Conservation (phyloP, 148 eudicot species). For the Pouteria glomerata region DNA sequence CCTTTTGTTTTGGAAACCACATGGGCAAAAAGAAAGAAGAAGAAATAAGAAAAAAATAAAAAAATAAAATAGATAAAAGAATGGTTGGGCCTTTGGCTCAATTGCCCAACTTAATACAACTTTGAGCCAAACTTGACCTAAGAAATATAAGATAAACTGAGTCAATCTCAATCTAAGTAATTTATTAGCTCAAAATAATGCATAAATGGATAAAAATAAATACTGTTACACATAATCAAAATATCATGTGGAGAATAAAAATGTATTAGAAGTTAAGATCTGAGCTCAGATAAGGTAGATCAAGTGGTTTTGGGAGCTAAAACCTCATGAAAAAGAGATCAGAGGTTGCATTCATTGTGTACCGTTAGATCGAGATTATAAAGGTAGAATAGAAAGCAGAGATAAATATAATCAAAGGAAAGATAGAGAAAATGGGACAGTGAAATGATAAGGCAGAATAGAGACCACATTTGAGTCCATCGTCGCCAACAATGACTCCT, state of each 20-base stretch:
- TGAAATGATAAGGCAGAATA: too few relatives aligned
- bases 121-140: too few relatives aligned
- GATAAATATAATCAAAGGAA: slow-evolving; percentile 11
- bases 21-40: too few relatives aligned
- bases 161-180: too few relatives aligned
- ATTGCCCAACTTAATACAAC: too few relatives aligned
- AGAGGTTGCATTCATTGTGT: slow-evolving; percentile 17
- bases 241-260: not conserved
- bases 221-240: not conserved
- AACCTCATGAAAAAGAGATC: slow-evolving; percentile 7
- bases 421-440: not conserved
- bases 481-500: slow-evolving; percentile 71
- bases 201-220: too few relatives aligned
- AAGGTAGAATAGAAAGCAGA: slow-evolving; percentile 4
- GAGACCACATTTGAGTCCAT: slow-evolving; percentile 64
- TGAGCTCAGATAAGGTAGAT: slow-evolving; percentile 13
- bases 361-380: slow-evolving; percentile 22
- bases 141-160: too few relatives aligned
- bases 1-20: too few relatives aligned
- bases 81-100: too few relatives aligned
- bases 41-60: too few relatives aligned
- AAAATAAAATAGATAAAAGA: too few relatives aligned
- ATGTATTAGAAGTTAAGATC: slow-evolving; percentile 17
- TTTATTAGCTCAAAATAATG: too few relatives aligned
- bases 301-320: slow-evolving; percentile 2